phyloP scores from a whole-genome alignment of 495 filamentous ascomycete genomes.

The Wilcoxina mikolae region DNA sequence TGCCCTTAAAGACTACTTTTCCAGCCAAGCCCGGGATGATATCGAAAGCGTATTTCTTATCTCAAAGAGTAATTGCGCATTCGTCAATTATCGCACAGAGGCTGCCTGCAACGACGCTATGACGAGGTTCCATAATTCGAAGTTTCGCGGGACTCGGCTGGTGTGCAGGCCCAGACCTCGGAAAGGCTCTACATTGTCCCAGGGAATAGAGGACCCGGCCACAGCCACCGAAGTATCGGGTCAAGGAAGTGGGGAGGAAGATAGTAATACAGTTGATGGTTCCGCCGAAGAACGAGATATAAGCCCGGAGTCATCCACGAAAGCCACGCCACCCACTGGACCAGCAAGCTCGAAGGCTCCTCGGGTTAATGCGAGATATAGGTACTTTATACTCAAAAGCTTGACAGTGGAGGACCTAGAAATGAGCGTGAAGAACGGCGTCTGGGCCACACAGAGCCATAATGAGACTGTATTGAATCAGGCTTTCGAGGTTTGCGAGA shows the following conservation, averaged over 20 bases:
- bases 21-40: conserved; percentile 56
- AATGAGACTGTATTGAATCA: conserved; percentile 74
- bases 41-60: conserved; percentile 90
- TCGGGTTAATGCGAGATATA: conserved; percentile 38
- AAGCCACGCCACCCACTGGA: conserved; percentile 19
- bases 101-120: conserved; percentile 60
- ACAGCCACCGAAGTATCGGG: conserved; percentile 12
- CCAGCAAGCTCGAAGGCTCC: conserved; percentile 28
- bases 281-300: conserved; percentile 10
- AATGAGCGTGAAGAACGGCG: conserved; percentile 67
- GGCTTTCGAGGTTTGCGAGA: conserved; percentile 57
- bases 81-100: conserved; percentile 89
- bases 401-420: conserved; percentile 89
- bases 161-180: conserved; percentile 67
- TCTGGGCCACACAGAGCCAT: conserved; percentile 91
- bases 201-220: conserved; percentile 10
- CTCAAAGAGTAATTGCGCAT: conserved; percentile 94
- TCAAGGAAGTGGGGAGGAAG: conserved; percentile 22
- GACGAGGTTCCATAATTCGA: conserved; percentile 76
- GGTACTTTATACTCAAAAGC: conserved; percentile 89
- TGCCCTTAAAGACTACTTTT: conserved; percentile 81
- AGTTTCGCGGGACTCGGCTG: conserved; percentile 74
- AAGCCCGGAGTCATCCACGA: not conserved
- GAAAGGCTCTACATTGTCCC: conserved; percentile 20
- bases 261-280: conserved; percentile 13